Evolutionary conservation across 257 asterid genomes (phyloP).

Genomic region (Gentiana dahurica): DNA sequence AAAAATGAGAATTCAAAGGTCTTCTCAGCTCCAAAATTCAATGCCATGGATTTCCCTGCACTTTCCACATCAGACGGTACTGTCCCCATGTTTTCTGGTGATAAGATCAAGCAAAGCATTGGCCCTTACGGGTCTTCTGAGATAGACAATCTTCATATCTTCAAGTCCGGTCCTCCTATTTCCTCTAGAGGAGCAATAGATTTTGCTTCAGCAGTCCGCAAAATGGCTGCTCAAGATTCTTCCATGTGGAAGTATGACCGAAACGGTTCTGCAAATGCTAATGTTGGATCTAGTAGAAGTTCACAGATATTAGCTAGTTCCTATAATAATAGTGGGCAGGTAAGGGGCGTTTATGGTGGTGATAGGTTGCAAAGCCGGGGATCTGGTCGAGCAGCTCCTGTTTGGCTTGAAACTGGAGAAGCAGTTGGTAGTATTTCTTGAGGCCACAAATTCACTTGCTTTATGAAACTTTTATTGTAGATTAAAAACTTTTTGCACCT

Average conservation of each 20-base stretch:
- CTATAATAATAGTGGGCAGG: constrained; percentile 41
- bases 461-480: constrained; percentile 13
- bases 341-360: constrained; percentile 33
- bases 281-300: constrained; percentile 77
- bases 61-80: constrained; percentile 52
- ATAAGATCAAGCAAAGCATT: constrained; percentile 37
- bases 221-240: constrained; percentile 71
- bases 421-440: constrained; percentile 65
- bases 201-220: constrained; percentile 72
- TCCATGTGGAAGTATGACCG: constrained; percentile 65
- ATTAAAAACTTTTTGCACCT: constrained; percentile 14
- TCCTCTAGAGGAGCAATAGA: constrained; percentile 60
- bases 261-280: constrained; percentile 42
- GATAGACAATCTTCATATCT: constrained; percentile 29
- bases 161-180: constrained; percentile 49
- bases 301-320: constrained; percentile 51
- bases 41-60: constrained; percentile 80
- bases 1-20: constrained; percentile 47
- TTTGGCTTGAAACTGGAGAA: constrained; percentile 75
- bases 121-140: constrained; percentile 36
- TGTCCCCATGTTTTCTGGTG: constrained; percentile 33
- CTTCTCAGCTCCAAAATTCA: constrained; percentile 64
- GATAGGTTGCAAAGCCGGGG: constrained; percentile 57
- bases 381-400: constrained; percentile 48
- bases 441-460: constrained; percentile 16